Conservation (phyloP, 2,329 filamentous ascomycete species). For the Lecanoromycetidae sp. region DNA sequence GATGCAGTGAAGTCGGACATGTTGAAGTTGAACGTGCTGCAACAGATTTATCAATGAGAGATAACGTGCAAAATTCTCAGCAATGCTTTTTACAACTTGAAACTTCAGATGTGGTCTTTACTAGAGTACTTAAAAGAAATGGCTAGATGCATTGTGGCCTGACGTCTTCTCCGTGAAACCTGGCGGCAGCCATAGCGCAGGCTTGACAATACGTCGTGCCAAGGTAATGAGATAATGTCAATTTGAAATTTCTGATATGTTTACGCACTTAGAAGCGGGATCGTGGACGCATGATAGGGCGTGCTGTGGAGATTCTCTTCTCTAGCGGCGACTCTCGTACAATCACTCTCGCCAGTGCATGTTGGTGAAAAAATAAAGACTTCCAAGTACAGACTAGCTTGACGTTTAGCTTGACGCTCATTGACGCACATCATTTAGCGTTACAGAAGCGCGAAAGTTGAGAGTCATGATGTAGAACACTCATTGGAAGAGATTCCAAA, state of each 20-base stretch:
- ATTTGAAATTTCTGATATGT: not conserved
- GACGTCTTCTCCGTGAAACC: too few species aligned
- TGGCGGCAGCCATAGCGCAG: too few species aligned
- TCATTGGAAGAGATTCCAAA: not conserved
- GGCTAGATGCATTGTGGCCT: too few species aligned
- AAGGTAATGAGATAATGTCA: constrained; percentile 1
- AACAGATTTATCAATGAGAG: not conserved
- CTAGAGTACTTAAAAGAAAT: not conserved
- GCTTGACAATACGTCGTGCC: not conserved
- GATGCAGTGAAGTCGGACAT: constrained; percentile 62
- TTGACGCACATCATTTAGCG: not conserved
- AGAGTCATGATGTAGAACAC: constrained; percentile 6
- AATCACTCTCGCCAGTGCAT: not conserved
- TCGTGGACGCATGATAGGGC: constrained; percentile 5
- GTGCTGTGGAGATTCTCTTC: not conserved
- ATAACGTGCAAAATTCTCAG: too few species aligned
- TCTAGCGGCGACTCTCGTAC: not conserved
- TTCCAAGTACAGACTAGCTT: too few species aligned
- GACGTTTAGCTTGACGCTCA: constrained; percentile 2
- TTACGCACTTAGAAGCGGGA: not conserved
- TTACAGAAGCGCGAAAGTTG: not conserved
- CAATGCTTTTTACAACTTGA: not conserved
- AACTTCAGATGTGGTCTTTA: not conserved
- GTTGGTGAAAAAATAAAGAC: not conserved
- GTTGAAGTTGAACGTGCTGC: constrained; percentile 19